Conservation (phyloP, 768 basidiomycete genomes). For the Mycena galericulata region DNA sequence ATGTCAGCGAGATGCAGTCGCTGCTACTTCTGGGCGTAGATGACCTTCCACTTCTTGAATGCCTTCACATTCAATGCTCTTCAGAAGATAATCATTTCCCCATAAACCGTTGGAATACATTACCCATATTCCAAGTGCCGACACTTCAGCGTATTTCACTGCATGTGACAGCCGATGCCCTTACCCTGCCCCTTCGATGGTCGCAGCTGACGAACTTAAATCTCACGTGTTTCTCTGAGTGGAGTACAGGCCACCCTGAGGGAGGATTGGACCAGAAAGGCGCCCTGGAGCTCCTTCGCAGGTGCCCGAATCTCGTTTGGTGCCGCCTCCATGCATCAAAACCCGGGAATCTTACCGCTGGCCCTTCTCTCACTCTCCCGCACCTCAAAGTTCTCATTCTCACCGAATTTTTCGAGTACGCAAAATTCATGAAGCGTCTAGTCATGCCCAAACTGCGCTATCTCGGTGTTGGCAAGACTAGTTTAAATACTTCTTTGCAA, state of each 20-base stretch:
- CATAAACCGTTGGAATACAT: background rate
- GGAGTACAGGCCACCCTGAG: background rate
- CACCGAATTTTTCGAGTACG: background rate
- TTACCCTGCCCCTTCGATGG: background rate
- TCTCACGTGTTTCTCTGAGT: background rate
- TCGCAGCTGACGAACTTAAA: constrained; percentile 3
- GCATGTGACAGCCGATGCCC: background rate
- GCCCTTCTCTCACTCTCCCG: background rate
- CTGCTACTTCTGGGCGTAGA: background rate
- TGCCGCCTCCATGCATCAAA: background rate
- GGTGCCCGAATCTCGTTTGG: background rate
- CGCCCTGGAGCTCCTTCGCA: background rate
- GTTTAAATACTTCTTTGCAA: background rate
- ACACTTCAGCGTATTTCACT: background rate
- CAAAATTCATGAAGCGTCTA: background rate
- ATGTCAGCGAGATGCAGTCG: background rate
- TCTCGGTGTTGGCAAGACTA: background rate
- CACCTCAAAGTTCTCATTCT: background rate
- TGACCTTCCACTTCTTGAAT: background rate
- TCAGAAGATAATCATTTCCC: background rate
- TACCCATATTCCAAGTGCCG: background rate
- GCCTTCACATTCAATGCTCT: background rate
- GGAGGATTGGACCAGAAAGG: background rate
- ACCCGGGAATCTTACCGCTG: background rate
- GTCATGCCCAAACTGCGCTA: background rate